Base-by-base conservation (phyloP, 495 filamentous ascomycete species). In the Aspergillus indologenus region DNA sequence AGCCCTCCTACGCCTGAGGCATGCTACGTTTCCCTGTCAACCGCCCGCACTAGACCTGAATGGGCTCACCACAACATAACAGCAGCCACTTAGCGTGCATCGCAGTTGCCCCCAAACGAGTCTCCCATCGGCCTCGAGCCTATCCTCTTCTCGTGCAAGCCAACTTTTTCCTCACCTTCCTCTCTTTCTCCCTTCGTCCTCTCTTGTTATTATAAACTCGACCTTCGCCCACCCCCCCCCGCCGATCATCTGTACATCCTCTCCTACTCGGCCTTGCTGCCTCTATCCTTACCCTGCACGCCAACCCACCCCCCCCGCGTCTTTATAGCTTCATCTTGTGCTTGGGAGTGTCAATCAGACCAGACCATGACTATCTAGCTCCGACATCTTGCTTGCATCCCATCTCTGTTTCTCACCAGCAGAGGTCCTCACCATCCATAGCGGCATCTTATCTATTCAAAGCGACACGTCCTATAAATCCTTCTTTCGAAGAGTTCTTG, bases 11-110 rank as follows among this genome's bases (percentile, higher is more conserved):
- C 47, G 64, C 64, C 64, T 65, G 59, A 66, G 46, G 51, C 56
- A 54, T 17, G 14, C 0, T 18, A 23, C 45, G 76, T 79, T 78
- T 74, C 68, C 76, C 64, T 67, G 76, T 69, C 76, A 78, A 79
- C 76, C 17, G 19, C 1, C 8, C 6, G 20, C 65, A 53, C 76
- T 78, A 77, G 59, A 44, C 76, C 70, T 19, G 29, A 66, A 57
- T 14, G 14, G 66, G 70, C 1, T 20, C 58, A 73, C 55, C 71
- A 76, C 64, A 78, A 75, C 75, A 76, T 68, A 75, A 75, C 75
- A 75, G 69, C 51, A 58, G 65, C 65, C 61, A 61, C 49, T 67
- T 56, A 70, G 63, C 62, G 69, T 72, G 71, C 71, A 71, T 73
- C 70, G 68, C 69, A 69, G 65, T 64, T 74, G 64, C 68, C 70